Evolutionary conservation across 768 basidiomycete genomes (phyloP).

Genomic region (Boletus pseudopeckii): DNA sequence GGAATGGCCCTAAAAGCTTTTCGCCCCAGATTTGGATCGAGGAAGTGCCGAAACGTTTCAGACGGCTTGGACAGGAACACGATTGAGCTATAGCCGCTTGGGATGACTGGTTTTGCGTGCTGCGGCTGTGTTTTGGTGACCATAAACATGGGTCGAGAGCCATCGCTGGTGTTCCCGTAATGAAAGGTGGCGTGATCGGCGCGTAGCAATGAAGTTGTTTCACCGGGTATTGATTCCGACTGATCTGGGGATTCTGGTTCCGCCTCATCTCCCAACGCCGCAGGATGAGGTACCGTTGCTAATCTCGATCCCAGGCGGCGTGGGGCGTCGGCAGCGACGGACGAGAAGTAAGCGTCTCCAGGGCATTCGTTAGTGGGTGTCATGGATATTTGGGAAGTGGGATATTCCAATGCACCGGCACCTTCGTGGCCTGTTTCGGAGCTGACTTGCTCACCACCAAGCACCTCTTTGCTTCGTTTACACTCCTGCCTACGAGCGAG

Average conservation of each 20-base stretch:
- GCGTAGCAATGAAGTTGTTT: constrained; percentile 19
- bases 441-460: background rate
- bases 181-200: constrained; percentile 6
- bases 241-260: background rate
- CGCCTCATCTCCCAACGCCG: background rate
- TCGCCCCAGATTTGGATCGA: constrained; percentile 18
- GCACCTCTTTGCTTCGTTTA: background rate
- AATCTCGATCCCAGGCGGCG: background rate
- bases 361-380: constrained; percentile 21
- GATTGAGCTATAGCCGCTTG: constrained; percentile 12
- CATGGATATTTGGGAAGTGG: constrained; percentile 13
- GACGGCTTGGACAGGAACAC: constrained; percentile 4
- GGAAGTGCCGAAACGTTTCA: constrained; percentile 2
- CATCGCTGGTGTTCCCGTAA: constrained; percentile 1
- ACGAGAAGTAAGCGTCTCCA: constrained; percentile 1
- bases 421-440: background rate
- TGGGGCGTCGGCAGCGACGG: background rate
- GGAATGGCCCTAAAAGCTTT: constrained; percentile 53
- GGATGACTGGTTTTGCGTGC: constrained; percentile 1
- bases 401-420: background rate
- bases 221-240: constrained; percentile 5
- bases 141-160: background rate
- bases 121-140: constrained; percentile 5
- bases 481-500: constrained; percentile 24
- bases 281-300: background rate